Evolutionary conservation across 2,329 filamentous ascomycete genomes (phyloP).

Genomic region (Colletotrichum tofieldiae): DNA sequence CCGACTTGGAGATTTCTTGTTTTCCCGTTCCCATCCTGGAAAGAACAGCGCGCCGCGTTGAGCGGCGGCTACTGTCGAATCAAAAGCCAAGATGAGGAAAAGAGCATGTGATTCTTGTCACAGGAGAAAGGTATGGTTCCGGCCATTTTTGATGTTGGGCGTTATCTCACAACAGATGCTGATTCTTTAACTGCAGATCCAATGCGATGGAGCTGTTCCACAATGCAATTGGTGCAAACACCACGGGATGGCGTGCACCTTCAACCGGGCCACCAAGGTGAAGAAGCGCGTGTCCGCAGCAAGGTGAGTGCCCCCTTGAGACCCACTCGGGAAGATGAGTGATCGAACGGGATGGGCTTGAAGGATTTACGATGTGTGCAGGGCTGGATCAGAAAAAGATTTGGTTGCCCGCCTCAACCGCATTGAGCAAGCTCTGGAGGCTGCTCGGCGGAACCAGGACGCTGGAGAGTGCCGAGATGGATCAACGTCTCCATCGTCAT

Average conservation of each 20-base stretch:
- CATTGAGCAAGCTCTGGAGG: slow-evolving; percentile 56
- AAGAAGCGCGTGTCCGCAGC: slow-evolving; percentile 34
- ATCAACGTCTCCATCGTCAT: slow-evolving; percentile 33
- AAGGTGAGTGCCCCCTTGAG: slow-evolving; percentile 25
- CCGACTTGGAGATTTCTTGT: background rate
- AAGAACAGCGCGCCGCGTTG: slow-evolving; percentile 18
- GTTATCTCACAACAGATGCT: slow-evolving; percentile 19
- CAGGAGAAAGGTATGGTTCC: slow-evolving; percentile 60
- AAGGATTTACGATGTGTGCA: slow-evolving; percentile 32
- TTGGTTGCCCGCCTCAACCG: slow-evolving; percentile 57
- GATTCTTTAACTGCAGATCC: slow-evolving; percentile 56
- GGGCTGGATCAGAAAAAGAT: slow-evolving; percentile 46
- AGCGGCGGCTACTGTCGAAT: slow-evolving; percentile 26
- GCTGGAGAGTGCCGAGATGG: slow-evolving; percentile 14
- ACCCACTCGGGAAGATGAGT: slow-evolving; percentile 2
- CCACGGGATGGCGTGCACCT: slow-evolving; percentile 64
- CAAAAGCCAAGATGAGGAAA: slow-evolving; percentile 45
- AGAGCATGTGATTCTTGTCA: slow-evolving; percentile 66
- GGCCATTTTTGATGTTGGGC: background rate
- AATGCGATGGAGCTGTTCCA: slow-evolving; percentile 62
- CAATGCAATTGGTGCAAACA: slow-evolving; percentile 67
- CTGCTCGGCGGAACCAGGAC: slow-evolving; percentile 38
- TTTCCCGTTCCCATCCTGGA: background rate
- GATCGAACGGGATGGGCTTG: background rate
- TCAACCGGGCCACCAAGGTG: slow-evolving; percentile 47